Conservation (phyloP, 2,329 filamentous ascomycete species). For the Hymenoscyphus albidus region DNA sequence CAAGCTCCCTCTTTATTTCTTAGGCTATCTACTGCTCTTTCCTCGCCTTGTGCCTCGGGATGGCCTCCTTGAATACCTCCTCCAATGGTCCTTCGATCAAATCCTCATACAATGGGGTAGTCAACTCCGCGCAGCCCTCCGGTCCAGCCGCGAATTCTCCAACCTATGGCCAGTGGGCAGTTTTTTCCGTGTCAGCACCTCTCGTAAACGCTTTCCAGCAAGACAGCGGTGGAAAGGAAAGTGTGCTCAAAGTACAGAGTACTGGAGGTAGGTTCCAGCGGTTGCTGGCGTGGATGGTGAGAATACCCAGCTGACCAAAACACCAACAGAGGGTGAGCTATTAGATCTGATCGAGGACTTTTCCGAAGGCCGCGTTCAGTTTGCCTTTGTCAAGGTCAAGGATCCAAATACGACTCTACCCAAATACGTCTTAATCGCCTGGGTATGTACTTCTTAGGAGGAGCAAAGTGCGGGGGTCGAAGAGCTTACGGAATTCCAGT, state of each 20-base stretch:
- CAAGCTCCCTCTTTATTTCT: background rate
- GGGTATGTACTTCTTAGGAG: constrained; percentile 47
- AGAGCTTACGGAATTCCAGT: constrained; percentile 47
- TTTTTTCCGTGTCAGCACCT: constrained; percentile 90
- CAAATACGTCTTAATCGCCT: constrained; percentile 90
- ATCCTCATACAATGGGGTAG: constrained; percentile 70
- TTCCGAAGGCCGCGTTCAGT: constrained; percentile 93
- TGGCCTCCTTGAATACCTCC: constrained; percentile 79
- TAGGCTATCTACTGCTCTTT: background rate
- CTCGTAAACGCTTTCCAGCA: constrained; percentile 88
- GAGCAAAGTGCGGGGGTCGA: background rate
- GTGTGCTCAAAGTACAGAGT: constrained; percentile 87
- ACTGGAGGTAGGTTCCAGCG: constrained; percentile 65
- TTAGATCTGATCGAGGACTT: constrained; percentile 90
- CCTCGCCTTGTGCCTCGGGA: constrained; percentile 35
- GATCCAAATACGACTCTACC: constrained; percentile 87
- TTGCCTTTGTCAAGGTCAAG: constrained; percentile 94
- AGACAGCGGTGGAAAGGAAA: constrained; percentile 80
- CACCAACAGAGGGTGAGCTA: constrained; percentile 74
- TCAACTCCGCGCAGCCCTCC: constrained; percentile 56
- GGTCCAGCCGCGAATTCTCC: constrained; percentile 62
- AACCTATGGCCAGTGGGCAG: constrained; percentile 87
- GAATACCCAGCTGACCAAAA: background rate
- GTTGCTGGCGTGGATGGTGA: background rate
- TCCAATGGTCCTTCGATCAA: constrained; percentile 79